phyloP scores from a whole-genome alignment of 2,329 filamentous ascomycete species.

The Hypoxylon sp. region DNA sequence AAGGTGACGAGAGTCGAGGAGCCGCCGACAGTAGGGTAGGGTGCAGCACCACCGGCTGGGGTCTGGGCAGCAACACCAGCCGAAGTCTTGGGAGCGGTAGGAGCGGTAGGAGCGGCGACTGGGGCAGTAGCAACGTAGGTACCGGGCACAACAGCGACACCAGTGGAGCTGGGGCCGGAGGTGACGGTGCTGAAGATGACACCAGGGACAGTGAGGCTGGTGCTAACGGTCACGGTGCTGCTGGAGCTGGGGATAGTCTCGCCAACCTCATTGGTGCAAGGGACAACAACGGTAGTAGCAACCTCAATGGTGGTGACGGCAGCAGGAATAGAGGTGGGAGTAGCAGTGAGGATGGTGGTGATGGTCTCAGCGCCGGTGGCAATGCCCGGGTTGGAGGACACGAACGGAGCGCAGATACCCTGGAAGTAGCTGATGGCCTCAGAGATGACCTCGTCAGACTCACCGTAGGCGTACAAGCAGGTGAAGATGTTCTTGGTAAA shows the following conservation, averaged over 20 bases:
- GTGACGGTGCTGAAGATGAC: constrained; percentile 57
- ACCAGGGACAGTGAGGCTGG: constrained; percentile 62
- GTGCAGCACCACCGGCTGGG: constrained; percentile 51
- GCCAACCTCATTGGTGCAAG: constrained; percentile 63
- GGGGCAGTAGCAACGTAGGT: constrained; percentile 54
- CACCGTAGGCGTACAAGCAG: constrained; percentile 84
- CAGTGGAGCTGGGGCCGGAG: constrained; percentile 56
- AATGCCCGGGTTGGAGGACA: constrained; percentile 85
- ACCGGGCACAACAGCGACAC: constrained; percentile 60
- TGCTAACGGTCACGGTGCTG: constrained; percentile 63
- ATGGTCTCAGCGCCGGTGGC: constrained; percentile 79
- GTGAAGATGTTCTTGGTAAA: constrained; percentile 85
- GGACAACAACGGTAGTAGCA: constrained; percentile 66
- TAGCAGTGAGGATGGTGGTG: constrained; percentile 72
- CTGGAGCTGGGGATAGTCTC: constrained; percentile 65
- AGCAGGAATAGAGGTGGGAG: constrained; percentile 59
- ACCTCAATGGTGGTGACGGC: constrained; percentile 65
- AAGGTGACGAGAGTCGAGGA: constrained; percentile 59
- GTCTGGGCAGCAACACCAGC: constrained; percentile 52
- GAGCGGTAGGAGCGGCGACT: constrained; percentile 53
- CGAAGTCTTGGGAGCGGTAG: constrained; percentile 50
- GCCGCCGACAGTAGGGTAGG: constrained; percentile 55
- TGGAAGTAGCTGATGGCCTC: constrained; percentile 86
- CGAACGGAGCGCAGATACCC: constrained; percentile 86
- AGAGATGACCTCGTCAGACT: constrained; percentile 74